Percentiles rank a stretch among this genome's conserved stretches.
phyloP scores from a whole-genome alignment of 164 flowering plant species.

The grape (Vitis vinifera) region DNA sequence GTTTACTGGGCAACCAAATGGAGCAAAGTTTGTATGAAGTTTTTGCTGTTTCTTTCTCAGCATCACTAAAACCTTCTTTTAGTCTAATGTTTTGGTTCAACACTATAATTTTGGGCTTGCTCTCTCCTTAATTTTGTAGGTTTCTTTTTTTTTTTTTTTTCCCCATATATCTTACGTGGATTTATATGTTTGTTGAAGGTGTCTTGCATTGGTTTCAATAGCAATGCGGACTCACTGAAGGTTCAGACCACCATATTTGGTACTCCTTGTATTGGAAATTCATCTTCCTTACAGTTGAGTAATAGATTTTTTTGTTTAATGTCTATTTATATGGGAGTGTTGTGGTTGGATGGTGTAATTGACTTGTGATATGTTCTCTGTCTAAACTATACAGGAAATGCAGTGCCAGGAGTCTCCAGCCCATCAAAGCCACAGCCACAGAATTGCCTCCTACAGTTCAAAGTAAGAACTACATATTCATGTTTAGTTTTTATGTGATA shows the following conservation, averaged over 20 bases:
- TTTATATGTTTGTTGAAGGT: slow-evolving; percentile 22
- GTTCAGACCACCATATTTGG: slow-evolving; percentile 42
- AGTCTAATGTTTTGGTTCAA: too few species aligned
- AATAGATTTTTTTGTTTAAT: not conserved
- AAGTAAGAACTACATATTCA: slow-evolving; percentile 33
- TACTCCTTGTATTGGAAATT: slow-evolving; percentile 23
- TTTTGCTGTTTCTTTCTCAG: too few species aligned
- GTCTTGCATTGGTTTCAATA: slow-evolving; percentile 19
- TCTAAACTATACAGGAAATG: slow-evolving; percentile 32
- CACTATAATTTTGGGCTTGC: too few species aligned
- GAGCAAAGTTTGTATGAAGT: too few species aligned
- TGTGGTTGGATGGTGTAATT: not conserved
- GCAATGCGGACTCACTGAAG: slow-evolving; percentile 21
- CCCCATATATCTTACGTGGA: not conserved
- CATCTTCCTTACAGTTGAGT: slow-evolving; percentile 52
- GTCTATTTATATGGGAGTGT: not conserved
- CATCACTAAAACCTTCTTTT: too few species aligned
- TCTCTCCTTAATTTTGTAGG: too few species aligned
- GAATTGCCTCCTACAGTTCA: slow-evolving; percentile 68
- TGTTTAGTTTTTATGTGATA: not conserved
- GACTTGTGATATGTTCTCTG: not conserved
- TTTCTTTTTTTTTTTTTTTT: not conserved
- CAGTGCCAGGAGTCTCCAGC: slow-evolving; percentile 37
- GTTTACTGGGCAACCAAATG: too few species aligned
- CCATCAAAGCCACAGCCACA: slow-evolving; percentile 84